These are phyloP conservation scores for Kingdonia uniflora DNA, from an alignment of 164 flowering plant species.

Conservation along the genomic window DNA sequence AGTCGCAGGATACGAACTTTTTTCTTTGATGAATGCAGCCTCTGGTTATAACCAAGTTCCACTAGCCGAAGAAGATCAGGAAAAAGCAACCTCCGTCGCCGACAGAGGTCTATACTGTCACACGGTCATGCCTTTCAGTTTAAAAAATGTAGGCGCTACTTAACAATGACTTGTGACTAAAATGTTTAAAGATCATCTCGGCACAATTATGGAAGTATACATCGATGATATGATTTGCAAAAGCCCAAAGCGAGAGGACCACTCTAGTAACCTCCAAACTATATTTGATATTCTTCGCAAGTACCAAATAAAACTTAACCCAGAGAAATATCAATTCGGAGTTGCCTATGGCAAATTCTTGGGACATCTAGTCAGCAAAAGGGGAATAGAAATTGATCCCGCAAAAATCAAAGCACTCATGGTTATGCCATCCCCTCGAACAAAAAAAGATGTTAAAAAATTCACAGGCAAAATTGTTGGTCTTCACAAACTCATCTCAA, in stretches of 20 bases:
- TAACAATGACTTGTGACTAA: neutral
- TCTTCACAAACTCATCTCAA: too few species aligned
- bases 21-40: too few species aligned
- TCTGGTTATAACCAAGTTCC: too few species aligned
- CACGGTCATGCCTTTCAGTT: neutral
- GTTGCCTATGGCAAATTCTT: too few species aligned
- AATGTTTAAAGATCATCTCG: neutral
- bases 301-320: neutral
- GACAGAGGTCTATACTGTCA: neutral
- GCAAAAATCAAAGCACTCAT: too few species aligned
- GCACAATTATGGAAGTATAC: neutral
- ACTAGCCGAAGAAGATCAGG: neutral
- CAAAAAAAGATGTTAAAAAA: too few species aligned
- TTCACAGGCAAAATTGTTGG: too few species aligned
- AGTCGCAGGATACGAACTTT: too few species aligned
- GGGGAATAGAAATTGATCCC: too few species aligned
- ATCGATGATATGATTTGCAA: neutral
- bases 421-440: too few species aligned
- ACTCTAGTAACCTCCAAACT: neutral
- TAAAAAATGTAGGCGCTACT: neutral
- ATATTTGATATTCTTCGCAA: neutral
- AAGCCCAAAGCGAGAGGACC: neutral
- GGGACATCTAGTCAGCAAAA: too few species aligned
- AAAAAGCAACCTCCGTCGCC: neutral
- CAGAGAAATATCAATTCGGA: neutral